Evolutionary conservation across 768 basidiomycete genomes (phyloP).

Genomic region (Amanita rubescens): DNA sequence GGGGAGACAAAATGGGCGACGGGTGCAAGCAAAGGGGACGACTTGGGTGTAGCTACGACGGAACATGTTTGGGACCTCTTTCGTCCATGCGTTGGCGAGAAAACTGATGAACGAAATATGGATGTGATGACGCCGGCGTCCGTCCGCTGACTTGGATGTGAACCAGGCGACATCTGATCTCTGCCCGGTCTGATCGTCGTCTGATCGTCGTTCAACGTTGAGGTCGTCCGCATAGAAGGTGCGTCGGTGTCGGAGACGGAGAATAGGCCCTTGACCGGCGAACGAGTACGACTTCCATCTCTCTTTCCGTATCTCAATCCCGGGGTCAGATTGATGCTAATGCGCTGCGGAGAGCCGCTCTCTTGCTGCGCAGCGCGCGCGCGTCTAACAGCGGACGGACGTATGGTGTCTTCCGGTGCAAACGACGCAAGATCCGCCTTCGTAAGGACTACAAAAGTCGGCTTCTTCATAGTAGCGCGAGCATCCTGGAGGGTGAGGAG

Average conservation of each 20-base stretch:
- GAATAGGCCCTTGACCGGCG: conserved; percentile 25
- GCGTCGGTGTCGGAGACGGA: neutral
- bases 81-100: neutral
- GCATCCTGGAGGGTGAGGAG: neutral
- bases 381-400: conserved; percentile 20
- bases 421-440: conserved; percentile 28
- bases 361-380: neutral
- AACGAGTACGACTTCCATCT: conserved; percentile 19
- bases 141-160: neutral
- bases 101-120: neutral
- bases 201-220: too few relatives aligned
- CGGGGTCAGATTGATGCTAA: conserved; percentile 1
- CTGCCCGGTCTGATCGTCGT: neutral
- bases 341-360: conserved; percentile 1
- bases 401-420: conserved; percentile 32
- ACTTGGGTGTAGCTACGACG: neutral
- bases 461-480: neutral
- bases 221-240: too few relatives aligned
- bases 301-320: conserved; percentile 11
- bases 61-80: neutral
- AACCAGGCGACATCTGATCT: neutral
- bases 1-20: neutral
- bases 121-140: neutral
- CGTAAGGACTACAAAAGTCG: conserved; percentile 26
- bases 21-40: neutral